These are phyloP conservation scores for Gloeopeniophorella convolvens DNA, from an alignment of 768 basidiomycete genomes.

Conservation along the genomic window DNA sequence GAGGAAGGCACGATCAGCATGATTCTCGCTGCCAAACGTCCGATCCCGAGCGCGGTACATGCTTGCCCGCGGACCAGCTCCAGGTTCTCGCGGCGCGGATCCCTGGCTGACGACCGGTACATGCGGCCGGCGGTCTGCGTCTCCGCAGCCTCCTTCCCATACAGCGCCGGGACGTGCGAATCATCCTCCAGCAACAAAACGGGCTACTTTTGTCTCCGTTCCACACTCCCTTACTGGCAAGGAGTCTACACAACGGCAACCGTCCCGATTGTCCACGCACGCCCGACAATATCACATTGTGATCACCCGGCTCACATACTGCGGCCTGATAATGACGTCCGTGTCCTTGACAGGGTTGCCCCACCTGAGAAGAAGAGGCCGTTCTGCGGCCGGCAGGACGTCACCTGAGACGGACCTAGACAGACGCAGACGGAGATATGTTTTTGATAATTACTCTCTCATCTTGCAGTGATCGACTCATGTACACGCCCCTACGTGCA, in stretches of 20 bases:
- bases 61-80: constrained; percentile 4
- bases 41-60: too few relatives aligned
- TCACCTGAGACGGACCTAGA: background rate
- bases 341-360: background rate
- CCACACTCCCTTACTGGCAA: too few relatives aligned
- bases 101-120: too few relatives aligned
- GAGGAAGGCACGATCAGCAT: too few relatives aligned
- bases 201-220: background rate
- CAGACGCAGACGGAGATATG: background rate
- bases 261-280: too few relatives aligned
- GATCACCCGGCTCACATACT: too few relatives aligned
- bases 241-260: too few relatives aligned
- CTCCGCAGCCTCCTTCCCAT: constrained; percentile 12
- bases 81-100: too few relatives aligned
- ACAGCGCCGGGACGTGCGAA: constrained; percentile 2
- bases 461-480: constrained; percentile 3
- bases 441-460: background rate
- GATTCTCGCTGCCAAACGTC: too few relatives aligned
- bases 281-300: too few relatives aligned
- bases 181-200: background rate
- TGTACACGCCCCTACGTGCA: too few relatives aligned
- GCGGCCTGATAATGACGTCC: too few relatives aligned
- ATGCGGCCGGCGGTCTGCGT: background rate
- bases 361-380: background rate
- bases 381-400: constrained; percentile 5